A percentile compares a stretch with the other conserved stretches of the same genome.
Conservation (phyloP, 176 grass and related monocot genomes). For the Cenchrus fungigraminus region DNA sequence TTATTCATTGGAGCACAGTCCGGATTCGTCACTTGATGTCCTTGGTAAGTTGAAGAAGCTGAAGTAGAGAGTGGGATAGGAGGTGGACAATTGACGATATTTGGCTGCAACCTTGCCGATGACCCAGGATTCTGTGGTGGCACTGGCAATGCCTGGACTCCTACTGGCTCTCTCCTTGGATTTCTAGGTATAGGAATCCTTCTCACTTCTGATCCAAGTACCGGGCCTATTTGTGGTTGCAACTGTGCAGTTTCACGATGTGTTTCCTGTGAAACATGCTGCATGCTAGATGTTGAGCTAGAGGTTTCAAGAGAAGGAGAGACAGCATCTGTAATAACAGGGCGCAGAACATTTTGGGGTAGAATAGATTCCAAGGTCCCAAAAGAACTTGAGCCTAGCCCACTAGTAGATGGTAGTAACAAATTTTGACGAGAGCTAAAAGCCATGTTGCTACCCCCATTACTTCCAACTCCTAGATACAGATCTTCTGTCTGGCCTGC, state of each 20-base stretch:
- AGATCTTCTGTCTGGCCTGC: slow-evolving; percentile 15
- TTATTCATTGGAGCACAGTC: slow-evolving; percentile 39
- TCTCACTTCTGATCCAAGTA: slow-evolving; percentile 35
- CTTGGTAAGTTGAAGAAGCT: slow-evolving; percentile 46
- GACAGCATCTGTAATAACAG: slow-evolving; percentile 52
- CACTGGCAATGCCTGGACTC: slow-evolving; percentile 65
- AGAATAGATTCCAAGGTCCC: slow-evolving; percentile 79
- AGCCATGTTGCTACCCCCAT: slow-evolving; percentile 22
- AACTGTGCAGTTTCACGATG: slow-evolving; percentile 26
- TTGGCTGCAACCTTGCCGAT: slow-evolving; percentile 61
- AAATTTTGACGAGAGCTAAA: slow-evolving; percentile 47
- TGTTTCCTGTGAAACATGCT: slow-evolving; percentile 42
- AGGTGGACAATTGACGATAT: slow-evolving; percentile 40
- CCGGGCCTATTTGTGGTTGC: slow-evolving; percentile 40
- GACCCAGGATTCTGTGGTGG: slow-evolving; percentile 50
- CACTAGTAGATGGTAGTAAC: slow-evolving; percentile 16
- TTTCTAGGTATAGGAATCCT: slow-evolving; percentile 62
- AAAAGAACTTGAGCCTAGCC: slow-evolving; percentile 42
- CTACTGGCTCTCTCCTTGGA: slow-evolving; percentile 52
- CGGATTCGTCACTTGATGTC: slow-evolving; percentile 24
- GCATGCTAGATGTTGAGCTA: slow-evolving; percentile 33
- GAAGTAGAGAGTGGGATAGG: slow-evolving; percentile 26
- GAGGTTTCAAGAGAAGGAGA: slow-evolving; percentile 64
- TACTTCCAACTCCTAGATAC: slow-evolving; percentile 39
- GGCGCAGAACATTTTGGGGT: slow-evolving; percentile 54